phyloP scores from a whole-genome alignment of 1,284 basidiomycete species.

The Cutaneotrichosporon sp. region DNA sequence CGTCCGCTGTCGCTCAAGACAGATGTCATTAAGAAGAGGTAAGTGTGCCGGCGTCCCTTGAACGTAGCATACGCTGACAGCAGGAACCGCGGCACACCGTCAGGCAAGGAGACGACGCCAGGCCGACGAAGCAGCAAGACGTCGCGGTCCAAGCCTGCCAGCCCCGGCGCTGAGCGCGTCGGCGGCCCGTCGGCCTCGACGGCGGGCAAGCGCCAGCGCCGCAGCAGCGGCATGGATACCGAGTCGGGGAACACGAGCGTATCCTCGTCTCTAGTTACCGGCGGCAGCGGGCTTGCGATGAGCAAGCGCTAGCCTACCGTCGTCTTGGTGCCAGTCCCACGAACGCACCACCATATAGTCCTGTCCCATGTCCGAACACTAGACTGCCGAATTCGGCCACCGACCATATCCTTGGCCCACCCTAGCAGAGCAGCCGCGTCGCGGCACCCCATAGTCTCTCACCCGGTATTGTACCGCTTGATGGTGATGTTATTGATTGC shows the following conservation, averaged over 20 bases:
- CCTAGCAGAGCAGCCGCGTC: no score
- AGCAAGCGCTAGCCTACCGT: background rate
- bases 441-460: no score
- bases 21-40: slow-evolving; percentile 97
- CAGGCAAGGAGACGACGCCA: slow-evolving; percentile 13
- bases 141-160: slow-evolving; percentile 14
- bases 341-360: no score
- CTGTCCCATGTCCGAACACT: no score
- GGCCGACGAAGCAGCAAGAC: slow-evolving; percentile 5
- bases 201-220: slow-evolving; percentile 16
- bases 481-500: background rate
- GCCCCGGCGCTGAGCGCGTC: background rate
- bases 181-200: background rate
- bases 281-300: slow-evolving; percentile 9
- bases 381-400: no score
- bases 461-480: background rate
- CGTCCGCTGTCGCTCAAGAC: slow-evolving; percentile 91
- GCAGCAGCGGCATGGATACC: slow-evolving; percentile 8
- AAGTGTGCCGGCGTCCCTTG: slow-evolving; percentile 31
- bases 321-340: background rate
- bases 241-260: slow-evolving; percentile 7
- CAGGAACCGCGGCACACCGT: slow-evolving; percentile 18
- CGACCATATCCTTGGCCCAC: no score
- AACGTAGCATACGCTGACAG: no score
- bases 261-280: slow-evolving; percentile 7